Evolutionary conservation across 2,329 filamentous ascomycete species (phyloP), one percentile per base, ranked within the genome.

Genomic region (Leptographium galeiforme): DNA sequence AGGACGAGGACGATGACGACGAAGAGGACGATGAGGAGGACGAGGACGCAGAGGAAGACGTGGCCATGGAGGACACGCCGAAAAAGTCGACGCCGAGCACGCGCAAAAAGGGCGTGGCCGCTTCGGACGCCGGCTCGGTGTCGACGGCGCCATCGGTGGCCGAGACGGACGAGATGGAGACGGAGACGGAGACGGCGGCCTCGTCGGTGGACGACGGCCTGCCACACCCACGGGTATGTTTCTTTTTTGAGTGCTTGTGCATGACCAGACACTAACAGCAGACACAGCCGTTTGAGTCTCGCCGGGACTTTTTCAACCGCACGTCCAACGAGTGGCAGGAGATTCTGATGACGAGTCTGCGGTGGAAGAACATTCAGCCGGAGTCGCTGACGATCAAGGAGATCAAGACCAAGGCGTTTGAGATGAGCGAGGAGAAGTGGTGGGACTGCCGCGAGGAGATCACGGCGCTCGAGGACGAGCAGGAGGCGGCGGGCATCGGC

Each of bases 391-490:
- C 81, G 0, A 73, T 94, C 63, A 98, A 98, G 73, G 93, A 97
- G 72, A 82, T 97, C 62, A 89, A 95, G 67, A 85, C 90, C 62
- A 83, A 82, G 65, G 93, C 89, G 1, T 98, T 96, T 66, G 85
- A 89, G 64, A 77, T 89, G 58, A 90, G 90, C 43, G 93, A 98
- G 68, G 87, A 90, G 70, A 95, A 95, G 67, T 98, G 93, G 93
- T 98, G 93, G 93, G 93, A 96, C 73, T 89, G 85, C 65, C 79
- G 93, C 61, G 93, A 98, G 71, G 91, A 97, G 70, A 87, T 98
- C 59, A 85, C 84, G 52, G 85, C 82, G 8, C 69, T 97, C 63
- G 93, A 98, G 69, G 91, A 96, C 68, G 91, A 96, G 71, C 89
- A 97, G 72, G 91, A 96, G 68, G 90, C 87, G 49, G 88, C 89